phyloP scores from a whole-genome alignment of 73 alveolate genomes.

The Loxodes magnus region DNA sequence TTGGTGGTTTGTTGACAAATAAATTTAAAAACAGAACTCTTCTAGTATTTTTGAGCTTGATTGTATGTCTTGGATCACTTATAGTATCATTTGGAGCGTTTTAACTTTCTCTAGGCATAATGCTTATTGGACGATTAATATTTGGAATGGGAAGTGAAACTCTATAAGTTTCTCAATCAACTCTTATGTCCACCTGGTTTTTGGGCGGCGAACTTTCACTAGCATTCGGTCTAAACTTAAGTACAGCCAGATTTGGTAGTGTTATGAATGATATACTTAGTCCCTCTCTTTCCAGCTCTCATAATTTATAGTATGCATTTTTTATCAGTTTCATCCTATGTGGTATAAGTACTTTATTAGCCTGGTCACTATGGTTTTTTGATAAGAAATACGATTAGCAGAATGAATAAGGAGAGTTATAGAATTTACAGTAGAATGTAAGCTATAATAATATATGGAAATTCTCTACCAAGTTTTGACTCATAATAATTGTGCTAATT shows the following conservation, averaged over 20 bases:
- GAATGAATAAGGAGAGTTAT: no score
- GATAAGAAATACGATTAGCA: no score
- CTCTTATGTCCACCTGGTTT: constrained; percentile 90
- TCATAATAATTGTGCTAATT: no score
- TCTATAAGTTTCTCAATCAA: constrained; percentile 59
- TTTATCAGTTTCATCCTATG: no score
- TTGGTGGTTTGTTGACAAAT: constrained; percentile 79
- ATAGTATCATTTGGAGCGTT: constrained; percentile 64
- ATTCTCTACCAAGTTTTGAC: no score
- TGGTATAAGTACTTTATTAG: no score
- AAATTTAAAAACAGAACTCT: constrained; percentile 23
- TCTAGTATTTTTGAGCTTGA: constrained; percentile 11
- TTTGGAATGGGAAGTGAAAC: constrained; percentile 89
- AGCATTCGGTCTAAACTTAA: constrained; percentile 83
- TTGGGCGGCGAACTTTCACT: constrained; percentile 83
- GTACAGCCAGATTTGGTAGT: constrained; percentile 64
- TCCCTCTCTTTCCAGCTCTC: no score
- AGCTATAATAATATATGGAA: no score
- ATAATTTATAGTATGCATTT: no score
- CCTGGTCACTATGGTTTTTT: no score
- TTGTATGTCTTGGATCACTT: constrained; percentile 46
- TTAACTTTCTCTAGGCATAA: constrained; percentile 28
- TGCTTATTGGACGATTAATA: constrained; percentile 81
- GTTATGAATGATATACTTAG: constrained; percentile 48
- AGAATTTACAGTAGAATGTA: no score